phyloP scores from a whole-genome alignment of 306 rosid genomes.

The Sicyos edulis region DNA sequence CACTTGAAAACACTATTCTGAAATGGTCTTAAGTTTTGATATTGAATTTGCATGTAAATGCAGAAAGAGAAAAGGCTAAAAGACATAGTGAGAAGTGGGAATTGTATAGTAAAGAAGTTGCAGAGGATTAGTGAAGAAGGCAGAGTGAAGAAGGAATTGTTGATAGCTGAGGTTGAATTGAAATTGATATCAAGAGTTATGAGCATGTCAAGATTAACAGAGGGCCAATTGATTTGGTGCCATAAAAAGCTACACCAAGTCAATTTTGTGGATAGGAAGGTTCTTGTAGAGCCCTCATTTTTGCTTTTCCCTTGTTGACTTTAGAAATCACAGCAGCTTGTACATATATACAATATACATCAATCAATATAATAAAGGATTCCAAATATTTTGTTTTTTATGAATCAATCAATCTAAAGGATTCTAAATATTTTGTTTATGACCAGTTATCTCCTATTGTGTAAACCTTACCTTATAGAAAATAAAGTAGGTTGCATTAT shows the following conservation, averaged over 20 bases:
- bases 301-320: conserved; percentile 19
- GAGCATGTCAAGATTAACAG: conserved; percentile 5
- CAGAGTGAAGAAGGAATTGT: conserved; percentile 34
- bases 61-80: conserved; percentile 68
- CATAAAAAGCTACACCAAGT: conserved; percentile 11
- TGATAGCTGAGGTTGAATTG: conserved; percentile 69
- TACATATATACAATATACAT: not conserved
- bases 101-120: conserved; percentile 73
- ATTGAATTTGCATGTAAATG: conserved; percentile 15
- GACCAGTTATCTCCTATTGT: too few species aligned
- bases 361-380: too few species aligned
- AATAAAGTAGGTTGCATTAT: too few species aligned
- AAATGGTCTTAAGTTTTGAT: not conserved
- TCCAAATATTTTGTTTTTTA: not conserved
- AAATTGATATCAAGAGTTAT: conserved; percentile 65
- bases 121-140: conserved; percentile 46
- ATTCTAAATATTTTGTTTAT: not conserved
- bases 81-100: conserved; percentile 62
- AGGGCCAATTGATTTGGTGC: conserved; percentile 17
- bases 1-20: too few species aligned
- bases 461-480: too few species aligned
- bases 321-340: not conserved
- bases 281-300: not conserved
- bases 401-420: not conserved
- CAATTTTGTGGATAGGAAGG: not conserved